Conservation (phyloP, 257 asterid species). For the Capsicum chinense region DNA sequence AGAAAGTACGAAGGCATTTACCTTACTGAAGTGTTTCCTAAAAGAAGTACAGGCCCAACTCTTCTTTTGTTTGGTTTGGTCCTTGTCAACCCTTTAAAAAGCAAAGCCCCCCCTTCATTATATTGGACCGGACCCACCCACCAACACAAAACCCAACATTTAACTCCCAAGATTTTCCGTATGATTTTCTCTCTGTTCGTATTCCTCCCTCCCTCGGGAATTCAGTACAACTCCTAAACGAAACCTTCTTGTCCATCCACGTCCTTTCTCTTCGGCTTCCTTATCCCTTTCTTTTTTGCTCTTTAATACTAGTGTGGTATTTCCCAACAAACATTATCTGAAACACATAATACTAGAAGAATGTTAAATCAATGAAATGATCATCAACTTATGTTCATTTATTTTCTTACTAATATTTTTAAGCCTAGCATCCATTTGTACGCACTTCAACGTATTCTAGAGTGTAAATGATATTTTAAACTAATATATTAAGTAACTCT, state of each 20-base stretch:
- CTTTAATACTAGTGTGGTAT: not conserved
- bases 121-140: not conserved
- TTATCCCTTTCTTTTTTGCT: not conserved
- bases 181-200: not conserved
- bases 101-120: too few relatives aligned
- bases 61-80: not conserved
- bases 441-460: too few relatives aligned
- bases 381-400: too few relatives aligned
- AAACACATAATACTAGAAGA: too few relatives aligned
- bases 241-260: slow-evolving; percentile 18
- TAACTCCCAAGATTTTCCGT: slow-evolving; percentile 16
- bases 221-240: not conserved
- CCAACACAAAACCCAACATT: slow-evolving; percentile 14
- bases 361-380: too few relatives aligned
- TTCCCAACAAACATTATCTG: too few relatives aligned
- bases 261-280: not conserved
- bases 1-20: not conserved
- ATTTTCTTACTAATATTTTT: too few relatives aligned
- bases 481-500: too few relatives aligned
- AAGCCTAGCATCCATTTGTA: too few relatives aligned
- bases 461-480: too few relatives aligned
- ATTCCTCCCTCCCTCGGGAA: too few relatives aligned
- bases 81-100: not conserved
- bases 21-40: not conserved
- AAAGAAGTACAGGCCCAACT: slow-evolving; percentile 24